Percentiles rank a stretch among this genome's conserved stretches.
These are phyloP conservation scores for Hymenoscyphus scutula DNA, from an alignment of 2,329 filamentous ascomycete genomes.

Conservation along the genomic window DNA sequence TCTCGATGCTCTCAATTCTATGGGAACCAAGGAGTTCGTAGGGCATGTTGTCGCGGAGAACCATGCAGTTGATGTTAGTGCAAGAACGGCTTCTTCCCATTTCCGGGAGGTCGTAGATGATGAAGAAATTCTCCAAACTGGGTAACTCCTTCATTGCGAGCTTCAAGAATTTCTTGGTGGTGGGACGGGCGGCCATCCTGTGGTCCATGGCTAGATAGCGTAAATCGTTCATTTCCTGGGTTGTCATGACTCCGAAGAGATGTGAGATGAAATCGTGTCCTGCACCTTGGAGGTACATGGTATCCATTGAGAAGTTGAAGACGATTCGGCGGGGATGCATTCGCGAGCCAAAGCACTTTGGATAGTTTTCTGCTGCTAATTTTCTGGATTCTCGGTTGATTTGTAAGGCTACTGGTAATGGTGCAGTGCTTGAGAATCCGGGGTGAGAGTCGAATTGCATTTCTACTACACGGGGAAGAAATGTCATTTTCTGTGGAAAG, in stretches of 20 bases:
- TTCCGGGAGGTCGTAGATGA: conserved; percentile 2
- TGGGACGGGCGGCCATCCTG: not conserved
- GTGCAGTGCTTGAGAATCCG: not conserved
- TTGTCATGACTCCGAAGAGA: conserved; percentile 20
- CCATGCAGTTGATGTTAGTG: conserved; percentile 1
- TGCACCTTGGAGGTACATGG: conserved; percentile 13
- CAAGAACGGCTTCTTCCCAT: not conserved
- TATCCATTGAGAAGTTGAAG: conserved; percentile 27
- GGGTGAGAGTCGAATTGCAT: conserved; percentile 14
- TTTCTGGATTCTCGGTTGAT: conserved; percentile 24
- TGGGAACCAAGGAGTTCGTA: conserved; percentile 3
- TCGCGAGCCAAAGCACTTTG: conserved; percentile 23
- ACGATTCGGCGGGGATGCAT: conserved; percentile 16
- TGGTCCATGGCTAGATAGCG: conserved; percentile 19
- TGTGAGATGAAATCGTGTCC: conserved; percentile 19
- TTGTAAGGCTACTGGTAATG: conserved; percentile 15
- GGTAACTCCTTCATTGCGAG: not conserved
- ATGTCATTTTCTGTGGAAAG: conserved; percentile 21
- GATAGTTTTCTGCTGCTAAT: conserved; percentile 15
- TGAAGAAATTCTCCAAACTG: conserved; percentile 8
- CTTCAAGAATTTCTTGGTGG: conserved; percentile 3
- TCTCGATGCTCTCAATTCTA: not conserved
- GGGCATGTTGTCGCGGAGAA: conserved; percentile 15
- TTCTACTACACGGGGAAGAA: conserved; percentile 16
- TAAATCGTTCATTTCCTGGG: conserved; percentile 15